Evolutionary conservation across 306 rosid genomes (phyloP), one percentile per base, ranked within the genome.

Genomic region (Rubus idaeus): DNA sequence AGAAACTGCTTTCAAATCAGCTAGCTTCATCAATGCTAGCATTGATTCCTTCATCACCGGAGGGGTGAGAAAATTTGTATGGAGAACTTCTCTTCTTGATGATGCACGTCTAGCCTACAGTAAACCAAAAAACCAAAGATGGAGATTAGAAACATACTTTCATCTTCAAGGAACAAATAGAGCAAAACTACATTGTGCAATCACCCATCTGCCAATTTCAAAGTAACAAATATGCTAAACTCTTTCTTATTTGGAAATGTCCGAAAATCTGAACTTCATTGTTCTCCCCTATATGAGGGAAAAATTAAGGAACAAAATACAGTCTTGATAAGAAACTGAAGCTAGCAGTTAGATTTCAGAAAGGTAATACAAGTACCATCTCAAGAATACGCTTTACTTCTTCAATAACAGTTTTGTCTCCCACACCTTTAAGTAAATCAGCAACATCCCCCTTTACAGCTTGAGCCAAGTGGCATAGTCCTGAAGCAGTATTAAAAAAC

Each of bases 311-410:
- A 30, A 51, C 8, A 70, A 35, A 63, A 14, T 50, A 23, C 21
- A 12, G n/a, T 46, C 57, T 21, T 21, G 39, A 30, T 13, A 71
- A 26, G 75, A 80, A 73, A 46, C 37, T 78, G 72, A 49, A 70
- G 70, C 69, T 40, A 84, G 51, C 47, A 26, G 21, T 20, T 70
- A 78, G 12, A 77, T 82, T 75, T 68, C 55, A 20, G n/a, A 58
- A 47, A 75, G 44, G 53, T 35, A 46, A 61, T 13, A 77, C 30
- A 45, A 70, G 73, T 83, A 94, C 98, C 98, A 91, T 89, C 74
- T 91, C 95, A 78, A 94, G 91, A 81, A 91, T 77, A 83, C 79
- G 91, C 79, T 94, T 94, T 78, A 91, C 97, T 79, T 94, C 98
- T 80, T 91, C 89, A 61, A 75, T 76, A 30, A 83, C 85, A 77